Evolutionary conservation across 1,139 yeast species (phyloP).

Genomic region (Saccharomyces hybrid): DNA sequence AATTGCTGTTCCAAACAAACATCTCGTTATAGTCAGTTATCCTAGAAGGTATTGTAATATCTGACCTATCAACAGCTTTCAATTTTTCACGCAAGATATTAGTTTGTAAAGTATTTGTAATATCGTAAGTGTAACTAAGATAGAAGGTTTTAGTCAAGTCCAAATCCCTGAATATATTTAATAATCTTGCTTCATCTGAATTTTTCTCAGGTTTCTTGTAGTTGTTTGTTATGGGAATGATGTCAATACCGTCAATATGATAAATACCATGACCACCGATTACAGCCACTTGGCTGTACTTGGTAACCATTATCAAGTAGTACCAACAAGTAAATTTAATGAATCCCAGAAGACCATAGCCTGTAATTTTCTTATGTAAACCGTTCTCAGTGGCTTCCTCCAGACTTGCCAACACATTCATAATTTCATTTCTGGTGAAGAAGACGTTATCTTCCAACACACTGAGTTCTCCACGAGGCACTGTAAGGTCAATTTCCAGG

Average conservation of each 20-base stretch:
- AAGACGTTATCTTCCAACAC: slow-evolving; percentile 72
- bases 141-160: slow-evolving; percentile 89
- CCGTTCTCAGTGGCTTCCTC: slow-evolving; percentile 62
- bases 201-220: slow-evolving; percentile 67
- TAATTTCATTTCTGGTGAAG: slow-evolving; percentile 74
- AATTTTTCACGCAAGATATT: slow-evolving; percentile 61
- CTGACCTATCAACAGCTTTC: slow-evolving; percentile 38
- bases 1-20: slow-evolving; percentile 85
- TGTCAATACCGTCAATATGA: slow-evolving; percentile 85
- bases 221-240: slow-evolving; percentile 59
- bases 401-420: slow-evolving; percentile 54
- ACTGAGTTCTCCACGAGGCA: slow-evolving; percentile 47
- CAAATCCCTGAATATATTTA: slow-evolving; percentile 72
- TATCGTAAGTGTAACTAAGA: slow-evolving; percentile 86
- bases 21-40: slow-evolving; percentile 56
- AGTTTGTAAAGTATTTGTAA: slow-evolving; percentile 83
- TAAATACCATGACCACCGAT: slow-evolving; percentile 88
- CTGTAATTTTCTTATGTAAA: slow-evolving; percentile 67
- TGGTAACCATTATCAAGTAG: slow-evolving; percentile 74
- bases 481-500: slow-evolving; percentile 68
- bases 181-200: slow-evolving; percentile 77
- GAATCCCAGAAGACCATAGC: slow-evolving; percentile 82
- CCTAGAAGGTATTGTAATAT: slow-evolving; percentile 30
- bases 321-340: slow-evolving; percentile 78
- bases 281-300: slow-evolving; percentile 80